Base-by-base conservation (phyloP, 352 stramenopile species). In the Pythium chondricola region DNA sequence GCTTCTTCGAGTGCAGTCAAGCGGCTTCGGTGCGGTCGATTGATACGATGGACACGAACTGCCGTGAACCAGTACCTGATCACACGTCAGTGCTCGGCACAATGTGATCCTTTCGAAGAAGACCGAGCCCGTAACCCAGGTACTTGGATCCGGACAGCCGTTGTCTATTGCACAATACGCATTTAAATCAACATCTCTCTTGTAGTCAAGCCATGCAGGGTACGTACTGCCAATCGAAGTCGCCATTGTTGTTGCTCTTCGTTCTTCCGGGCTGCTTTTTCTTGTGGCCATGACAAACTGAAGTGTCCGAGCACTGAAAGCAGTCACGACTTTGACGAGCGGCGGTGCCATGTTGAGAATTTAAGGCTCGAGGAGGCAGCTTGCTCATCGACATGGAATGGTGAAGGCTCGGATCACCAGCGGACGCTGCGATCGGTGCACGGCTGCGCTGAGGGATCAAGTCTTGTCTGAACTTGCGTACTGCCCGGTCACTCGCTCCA, bases 81-180 rank as follows among this genome's bases (percentile, higher is more conserved):
- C n/a, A n/a, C n/a, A n/a, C n/a, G 17, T 75, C 67, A 22, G 64
- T 73, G 10, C 59, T 51, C 7, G 55, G 51, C 7, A 84, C 66
- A 30, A 85, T 69, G 57, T 88, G 73, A 57, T 88, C 59, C 41
- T 72, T 83, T 63, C 88, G 88, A n/a, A 92, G 61, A 42, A 89
- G 49, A 8, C 80, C 81, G 7, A 92, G 68, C 6, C 77, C 77
- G 32, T 88, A 71, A 14, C 77, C 75, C 6, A 92, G 52, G 47
- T 87, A 92, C 41, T 88, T 89, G 13, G 77, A 89, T 1, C 78
- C 78, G 11, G 61, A 27, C 11, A 64, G 56, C 14, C 65, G 48
- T 50, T 75, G 72, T 32, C 66, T 86, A 35, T 33, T 33, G 29
- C 6, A 38, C 18, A 40, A 6, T 18, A 51, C 26, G 5, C 11